phyloP scores from a whole-genome alignment of 1,284 basidiomycete genomes.

The Leccinum subspadiceum region DNA sequence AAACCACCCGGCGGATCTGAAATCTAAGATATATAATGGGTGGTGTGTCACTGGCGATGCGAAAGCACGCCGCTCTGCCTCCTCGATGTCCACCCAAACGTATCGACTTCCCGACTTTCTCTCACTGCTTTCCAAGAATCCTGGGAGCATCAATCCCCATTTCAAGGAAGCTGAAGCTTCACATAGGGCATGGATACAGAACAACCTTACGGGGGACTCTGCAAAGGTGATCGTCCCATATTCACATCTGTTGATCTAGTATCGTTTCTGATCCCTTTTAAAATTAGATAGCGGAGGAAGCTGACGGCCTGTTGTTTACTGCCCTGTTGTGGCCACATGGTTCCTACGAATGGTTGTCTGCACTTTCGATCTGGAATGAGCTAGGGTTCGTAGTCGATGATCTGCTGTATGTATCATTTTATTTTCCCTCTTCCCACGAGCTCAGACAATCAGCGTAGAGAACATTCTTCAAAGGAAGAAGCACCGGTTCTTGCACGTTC shows the following conservation, averaged over 20 bases:
- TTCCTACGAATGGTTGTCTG: neutral
- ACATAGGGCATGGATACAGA: neutral
- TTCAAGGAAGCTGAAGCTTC: neutral
- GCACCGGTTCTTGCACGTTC: neutral
- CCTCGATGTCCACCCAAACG: neutral
- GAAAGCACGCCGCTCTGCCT: neutral
- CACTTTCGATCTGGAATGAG: neutral
- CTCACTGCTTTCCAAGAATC: neutral
- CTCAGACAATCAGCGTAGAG: neutral
- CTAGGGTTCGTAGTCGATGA: neutral
- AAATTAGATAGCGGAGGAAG: neutral
- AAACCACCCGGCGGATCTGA: no score
- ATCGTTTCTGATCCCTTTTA: no score
- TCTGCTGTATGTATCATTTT: neutral
- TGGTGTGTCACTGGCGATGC: neutral
- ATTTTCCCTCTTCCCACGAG: neutral
- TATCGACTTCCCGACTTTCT: neutral
- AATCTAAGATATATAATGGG: neutral
- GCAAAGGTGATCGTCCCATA: no score
- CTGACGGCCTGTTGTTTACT: neutral
- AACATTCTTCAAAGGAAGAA: neutral
- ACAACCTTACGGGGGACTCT: neutral
- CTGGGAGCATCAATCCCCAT: neutral
- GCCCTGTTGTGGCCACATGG: neutral
- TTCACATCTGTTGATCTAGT: no score